These are phyloP conservation scores for Glebionis coronaria DNA, from an alignment of 129 eudicot genomes.

Conservation along the genomic window DNA sequence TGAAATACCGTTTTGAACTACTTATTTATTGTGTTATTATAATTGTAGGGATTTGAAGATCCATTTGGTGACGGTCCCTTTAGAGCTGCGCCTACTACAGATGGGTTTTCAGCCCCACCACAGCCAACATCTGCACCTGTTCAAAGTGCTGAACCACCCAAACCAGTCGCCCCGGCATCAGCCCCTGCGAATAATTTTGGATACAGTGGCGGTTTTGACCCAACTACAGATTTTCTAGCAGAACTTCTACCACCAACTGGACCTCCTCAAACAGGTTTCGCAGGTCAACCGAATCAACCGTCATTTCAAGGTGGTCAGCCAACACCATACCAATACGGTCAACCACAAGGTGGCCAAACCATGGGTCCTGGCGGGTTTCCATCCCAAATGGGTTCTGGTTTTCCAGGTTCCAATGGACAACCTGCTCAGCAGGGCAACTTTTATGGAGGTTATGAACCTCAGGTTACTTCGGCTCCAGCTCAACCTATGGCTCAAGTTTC, in stretches of 20 bases:
- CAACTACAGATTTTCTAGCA: conserved; percentile 67
- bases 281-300: conserved; percentile 25
- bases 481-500: conserved; percentile 28
- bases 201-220: conserved; percentile 41
- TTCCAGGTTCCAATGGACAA: conserved; percentile 33
- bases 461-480: conserved; percentile 33
- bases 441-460: conserved; percentile 46
- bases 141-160: conserved; percentile 43
- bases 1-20: neutral
- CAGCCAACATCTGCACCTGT: conserved; percentile 41
- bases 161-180: conserved; percentile 28
- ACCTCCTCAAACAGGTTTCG: conserved; percentile 36
- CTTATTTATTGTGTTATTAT: conserved; percentile 4
- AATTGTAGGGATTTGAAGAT: conserved; percentile 80
- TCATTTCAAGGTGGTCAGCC: conserved; percentile 23
- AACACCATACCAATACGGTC: conserved; percentile 23
- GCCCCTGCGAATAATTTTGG: conserved; percentile 34
- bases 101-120: conserved; percentile 42
- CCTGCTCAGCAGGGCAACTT: conserved; percentile 29
- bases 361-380: conserved; percentile 24
- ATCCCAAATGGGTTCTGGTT: conserved; percentile 36
- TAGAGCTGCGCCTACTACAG: conserved; percentile 62
- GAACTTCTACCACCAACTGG: conserved; percentile 83
- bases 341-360: conserved; percentile 36
- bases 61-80: conserved; percentile 97